phyloP scores from a whole-genome alignment of 768 basidiomycete genomes.

The Mycena pura region DNA sequence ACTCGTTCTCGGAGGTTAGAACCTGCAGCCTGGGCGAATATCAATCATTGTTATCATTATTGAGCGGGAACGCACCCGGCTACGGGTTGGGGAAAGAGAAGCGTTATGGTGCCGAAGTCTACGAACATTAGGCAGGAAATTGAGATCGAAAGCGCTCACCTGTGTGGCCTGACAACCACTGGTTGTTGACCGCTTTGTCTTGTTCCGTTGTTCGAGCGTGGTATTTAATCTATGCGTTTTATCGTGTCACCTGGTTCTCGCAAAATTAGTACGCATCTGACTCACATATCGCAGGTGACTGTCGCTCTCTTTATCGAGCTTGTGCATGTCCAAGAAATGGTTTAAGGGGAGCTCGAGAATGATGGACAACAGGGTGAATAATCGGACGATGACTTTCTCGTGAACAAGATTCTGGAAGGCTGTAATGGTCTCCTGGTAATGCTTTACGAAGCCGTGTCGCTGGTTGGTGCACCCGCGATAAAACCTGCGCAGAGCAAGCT shows the following conservation, averaged over 20 bases:
- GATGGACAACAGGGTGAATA: conserved; percentile 43
- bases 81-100: conserved; percentile 44
- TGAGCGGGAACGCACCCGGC: conserved; percentile 27
- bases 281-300: conserved; percentile 40
- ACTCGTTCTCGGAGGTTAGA: conserved; percentile 38
- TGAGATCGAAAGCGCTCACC: conserved; percentile 31
- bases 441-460: conserved; percentile 14
- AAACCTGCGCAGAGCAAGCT: conserved; percentile 43
- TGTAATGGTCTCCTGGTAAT: conserved; percentile 33
- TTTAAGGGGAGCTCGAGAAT: conserved; percentile 57
- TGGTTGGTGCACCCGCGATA: conserved; percentile 28
- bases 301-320: conserved; percentile 39
- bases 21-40: conserved; percentile 38
- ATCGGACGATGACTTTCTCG: conserved; percentile 36
- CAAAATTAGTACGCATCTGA: not conserved
- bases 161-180: conserved; percentile 55
- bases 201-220: conserved; percentile 47
- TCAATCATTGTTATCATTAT: not conserved
- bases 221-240: conserved; percentile 38
- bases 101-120: conserved; percentile 38
- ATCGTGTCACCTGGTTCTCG: not conserved
- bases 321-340: conserved; percentile 46
- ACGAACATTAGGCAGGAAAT: not conserved
- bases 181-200: conserved; percentile 46
- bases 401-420: conserved; percentile 38